phyloP scores from a whole-genome alignment of 2,329 filamentous ascomycete species.

The Nannizziopsis arthrosporioides region DNA sequence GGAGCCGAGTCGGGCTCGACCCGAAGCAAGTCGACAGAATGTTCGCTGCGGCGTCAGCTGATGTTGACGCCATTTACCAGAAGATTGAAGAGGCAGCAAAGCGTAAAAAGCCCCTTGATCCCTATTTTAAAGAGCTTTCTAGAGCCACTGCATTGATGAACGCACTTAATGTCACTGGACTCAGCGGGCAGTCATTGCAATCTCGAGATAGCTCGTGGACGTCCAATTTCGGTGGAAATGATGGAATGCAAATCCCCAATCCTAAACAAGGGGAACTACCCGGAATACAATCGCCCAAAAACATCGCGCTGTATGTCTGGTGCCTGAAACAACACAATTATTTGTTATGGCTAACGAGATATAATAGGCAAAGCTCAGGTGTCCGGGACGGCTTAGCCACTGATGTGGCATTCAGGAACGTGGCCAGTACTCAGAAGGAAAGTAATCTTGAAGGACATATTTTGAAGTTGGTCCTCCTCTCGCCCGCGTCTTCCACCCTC shows the following conservation, averaged over 20 bases:
- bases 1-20: not conserved
- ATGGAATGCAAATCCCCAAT: not conserved
- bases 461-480: not conserved
- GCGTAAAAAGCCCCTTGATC: conserved; percentile 21
- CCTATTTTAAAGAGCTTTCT: conserved; percentile 22
- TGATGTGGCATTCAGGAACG: not conserved
- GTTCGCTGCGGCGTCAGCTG: conserved; percentile 11
- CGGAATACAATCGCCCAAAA: not conserved
- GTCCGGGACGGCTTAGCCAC: not conserved
- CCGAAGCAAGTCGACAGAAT: not conserved
- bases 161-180: not conserved
- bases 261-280: not conserved
- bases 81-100: conserved; percentile 24
- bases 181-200: not conserved
- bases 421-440: not conserved
- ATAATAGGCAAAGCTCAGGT: not conserved
- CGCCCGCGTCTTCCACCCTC: not conserved
- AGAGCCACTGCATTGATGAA: conserved; percentile 13
- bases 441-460: not conserved
- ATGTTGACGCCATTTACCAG: conserved; percentile 22
- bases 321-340: too few species aligned
- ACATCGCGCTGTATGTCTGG: not conserved
- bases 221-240: not conserved
- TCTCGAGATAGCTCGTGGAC: not conserved
- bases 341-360: not conserved